Base-by-base conservation (phyloP, 1,139 yeast genomes). In the Saccharomycopsis hybrid region DNA sequence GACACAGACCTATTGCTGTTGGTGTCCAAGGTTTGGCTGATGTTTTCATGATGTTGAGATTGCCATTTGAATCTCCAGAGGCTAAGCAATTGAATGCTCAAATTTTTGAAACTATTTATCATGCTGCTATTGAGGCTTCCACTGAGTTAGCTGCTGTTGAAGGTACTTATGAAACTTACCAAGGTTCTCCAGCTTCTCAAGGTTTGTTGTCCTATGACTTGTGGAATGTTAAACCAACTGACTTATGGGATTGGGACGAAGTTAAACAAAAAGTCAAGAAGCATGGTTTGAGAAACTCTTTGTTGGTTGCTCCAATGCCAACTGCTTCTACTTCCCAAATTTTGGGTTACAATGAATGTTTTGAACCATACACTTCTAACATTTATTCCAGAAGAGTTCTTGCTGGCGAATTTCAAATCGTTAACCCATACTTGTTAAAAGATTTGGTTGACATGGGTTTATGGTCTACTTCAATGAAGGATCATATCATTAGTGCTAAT, bases 1-100 rank as follows among this genome's bases (percentile, higher is more conserved):
- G 78, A 60, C 85, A 87, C 65, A 74, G 96, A 60, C 96, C 96
- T 37, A 81, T 87, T 59, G 95, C 96, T 5, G 68, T 87, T 41
- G 96, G 96, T 58, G 95, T 87, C 5, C 95, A 87, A 66, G 96
- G 96, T 53, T 72, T 87, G 50, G 95, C 96, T 33, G 96, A 87
- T 63, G 73, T 85, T n/a, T 87, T 85, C 65, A 74, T 85, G 73
- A 73, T 78, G 54, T 72, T 87, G 55, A 76, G 95, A 60, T 60
- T 87, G 57, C 94, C 96, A 30, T 87, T 87, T 65, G 95, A 85
- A 60, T 81, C 89, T 38, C 71, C 72, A 29, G 84, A 77, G 58
- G 95, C 96, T 27, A 76, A 74, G 62, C 71, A 70, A 55, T 72
- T 87, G 58, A 87, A 87, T 69, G 75, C 76, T 51, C 94, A 85